A percentile compares a stretch with the other conserved stretches of the same genome.
These are phyloP conservation scores for Blastocystis hominis DNA, from an alignment of 352 stramenopile genomes.

Conservation along the genomic window DNA sequence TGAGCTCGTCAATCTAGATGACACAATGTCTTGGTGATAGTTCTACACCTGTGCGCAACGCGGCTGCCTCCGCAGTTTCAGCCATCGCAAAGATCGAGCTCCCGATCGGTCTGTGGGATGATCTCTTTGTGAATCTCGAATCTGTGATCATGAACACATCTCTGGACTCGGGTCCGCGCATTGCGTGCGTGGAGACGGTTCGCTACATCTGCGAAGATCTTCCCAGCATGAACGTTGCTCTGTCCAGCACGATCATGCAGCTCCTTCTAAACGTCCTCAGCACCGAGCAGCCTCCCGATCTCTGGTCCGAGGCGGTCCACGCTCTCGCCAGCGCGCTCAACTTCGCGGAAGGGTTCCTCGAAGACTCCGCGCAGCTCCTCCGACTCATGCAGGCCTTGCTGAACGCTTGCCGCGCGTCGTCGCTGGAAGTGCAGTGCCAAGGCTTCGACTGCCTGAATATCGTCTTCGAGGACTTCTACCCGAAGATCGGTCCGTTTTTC, in stretches of 20 bases:
- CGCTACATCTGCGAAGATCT: constrained; percentile 56
- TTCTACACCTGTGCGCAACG: background rate
- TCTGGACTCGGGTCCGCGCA: background rate
- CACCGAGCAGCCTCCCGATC: background rate
- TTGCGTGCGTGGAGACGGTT: constrained; percentile 22
- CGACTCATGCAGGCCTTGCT: constrained; percentile 10
- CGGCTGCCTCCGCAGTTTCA: constrained; percentile 37
- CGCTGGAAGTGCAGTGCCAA: background rate
- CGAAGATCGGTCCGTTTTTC: background rate
- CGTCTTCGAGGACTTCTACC: constrained; percentile 32
- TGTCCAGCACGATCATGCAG: background rate
- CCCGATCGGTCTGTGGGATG: constrained; percentile 25
- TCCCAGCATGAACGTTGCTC: background rate
- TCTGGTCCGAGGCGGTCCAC: constrained; percentile 27
- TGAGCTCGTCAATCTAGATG: background rate
- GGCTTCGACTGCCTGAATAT: constrained; percentile 2
- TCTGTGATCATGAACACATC: background rate
- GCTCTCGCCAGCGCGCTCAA: background rate
- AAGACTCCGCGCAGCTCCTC: background rate
- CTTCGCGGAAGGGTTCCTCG: background rate
- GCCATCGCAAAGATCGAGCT: constrained; percentile 53
- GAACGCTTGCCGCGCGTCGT: background rate
- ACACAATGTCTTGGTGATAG: background rate
- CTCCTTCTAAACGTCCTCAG: constrained; percentile 3
- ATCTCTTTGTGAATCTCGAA: background rate